Evolutionary conservation across 2,329 filamentous ascomycete species (phyloP).

Genomic region (Pyrenophora graminea): DNA sequence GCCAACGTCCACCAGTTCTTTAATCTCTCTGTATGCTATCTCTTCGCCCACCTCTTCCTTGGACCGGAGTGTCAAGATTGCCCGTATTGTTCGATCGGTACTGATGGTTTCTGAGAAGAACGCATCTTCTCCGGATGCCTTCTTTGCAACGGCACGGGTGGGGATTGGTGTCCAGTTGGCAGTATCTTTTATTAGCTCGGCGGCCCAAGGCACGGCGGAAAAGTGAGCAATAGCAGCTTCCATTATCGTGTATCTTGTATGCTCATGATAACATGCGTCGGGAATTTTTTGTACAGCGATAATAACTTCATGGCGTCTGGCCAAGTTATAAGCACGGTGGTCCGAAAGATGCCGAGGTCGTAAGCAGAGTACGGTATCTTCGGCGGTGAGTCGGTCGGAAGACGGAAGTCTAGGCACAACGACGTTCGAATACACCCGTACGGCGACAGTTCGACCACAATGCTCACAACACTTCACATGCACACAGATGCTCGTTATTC

Average conservation of each 20-base stretch:
- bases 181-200: constrained; percentile 48
- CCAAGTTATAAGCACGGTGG: constrained; percentile 8
- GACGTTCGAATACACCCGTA: not conserved
- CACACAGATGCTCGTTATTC: not conserved
- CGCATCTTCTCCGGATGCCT: constrained; percentile 52
- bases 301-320: not conserved
- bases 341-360: constrained; percentile 10
- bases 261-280: no score
- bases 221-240: constrained; percentile 29
- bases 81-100: constrained; percentile 54
- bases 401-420: no score
- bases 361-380: no score
- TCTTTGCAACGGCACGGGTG: constrained; percentile 39
- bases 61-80: constrained; percentile 30
- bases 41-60: constrained; percentile 20
- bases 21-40: constrained; percentile 42
- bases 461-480: no score
- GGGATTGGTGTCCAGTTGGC: constrained; percentile 48
- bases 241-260: constrained; percentile 17
- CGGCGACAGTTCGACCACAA: no score
- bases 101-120: constrained; percentile 60
- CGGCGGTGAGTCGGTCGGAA: no score
- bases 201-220: constrained; percentile 55
- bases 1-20: constrained; percentile 53
- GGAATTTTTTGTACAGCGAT: no score